A percentile compares a stretch with the other conserved stretches of the same genome.
phyloP scores from a whole-genome alignment of 768 basidiomycete species.

The Lyophyllum decastes region DNA sequence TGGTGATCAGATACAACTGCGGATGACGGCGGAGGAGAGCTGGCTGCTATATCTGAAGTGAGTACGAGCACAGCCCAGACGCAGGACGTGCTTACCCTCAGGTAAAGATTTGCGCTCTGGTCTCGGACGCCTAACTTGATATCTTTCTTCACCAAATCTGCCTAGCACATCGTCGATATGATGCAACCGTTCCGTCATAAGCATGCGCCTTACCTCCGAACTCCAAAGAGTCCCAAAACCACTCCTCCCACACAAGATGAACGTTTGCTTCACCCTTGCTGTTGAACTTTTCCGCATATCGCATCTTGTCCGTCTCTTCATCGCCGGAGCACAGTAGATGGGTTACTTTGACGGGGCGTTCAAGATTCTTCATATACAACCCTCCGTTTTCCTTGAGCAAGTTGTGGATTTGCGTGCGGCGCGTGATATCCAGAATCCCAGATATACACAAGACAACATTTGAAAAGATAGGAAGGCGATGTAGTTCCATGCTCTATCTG shows the following conservation, averaged over 20 bases:
- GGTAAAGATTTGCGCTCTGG: conserved; percentile 50
- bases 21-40: conserved; percentile 21
- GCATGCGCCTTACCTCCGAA: conserved; percentile 53
- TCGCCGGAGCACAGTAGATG: conserved; percentile 81
- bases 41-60: conserved; percentile 17
- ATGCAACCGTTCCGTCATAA: background rate
- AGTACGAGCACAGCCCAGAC: background rate
- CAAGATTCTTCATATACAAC: conserved; percentile 70
- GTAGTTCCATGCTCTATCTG: conserved; percentile 51
- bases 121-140: conserved; percentile 59
- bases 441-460: conserved; percentile 73
- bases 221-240: conserved; percentile 92
- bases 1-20: conserved; percentile 19
- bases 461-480: conserved; percentile 75
- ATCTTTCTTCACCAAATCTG: conserved; percentile 62
- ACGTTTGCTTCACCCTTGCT: conserved; percentile 70
- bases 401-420: conserved; percentile 65
- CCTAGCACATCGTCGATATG: conserved; percentile 33
- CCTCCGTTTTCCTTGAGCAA: conserved; percentile 65
- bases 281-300: conserved; percentile 76
- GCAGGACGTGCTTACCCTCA: conserved; percentile 21
- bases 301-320: conserved; percentile 74
- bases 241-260: conserved; percentile 89
- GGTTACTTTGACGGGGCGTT: conserved; percentile 78
- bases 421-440: conserved; percentile 64